Base-by-base conservation (phyloP, 1,284 basidiomycete genomes). In the Leccinum pachyderme region DNA sequence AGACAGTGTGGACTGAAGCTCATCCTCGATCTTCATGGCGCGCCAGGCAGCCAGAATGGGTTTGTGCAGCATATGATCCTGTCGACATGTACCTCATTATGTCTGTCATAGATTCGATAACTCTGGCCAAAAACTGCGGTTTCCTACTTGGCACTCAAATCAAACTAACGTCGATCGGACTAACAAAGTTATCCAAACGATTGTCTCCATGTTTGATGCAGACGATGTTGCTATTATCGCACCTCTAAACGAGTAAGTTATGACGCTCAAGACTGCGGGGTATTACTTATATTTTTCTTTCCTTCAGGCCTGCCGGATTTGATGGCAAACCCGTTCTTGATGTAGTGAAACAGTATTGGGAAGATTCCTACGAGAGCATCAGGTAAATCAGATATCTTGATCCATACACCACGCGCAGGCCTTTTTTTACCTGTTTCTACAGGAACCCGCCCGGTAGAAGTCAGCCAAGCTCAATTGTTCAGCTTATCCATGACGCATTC, bases 401-500 rank as follows among this genome's bases (percentile, higher is more conserved):
- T 53, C 49, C 53, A 22, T 31, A 27, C 15, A 35, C 6, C 27
- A 35, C 7, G 22, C 15, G 12, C 18, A 18, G 13, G n/a, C 8
- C n/a, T 11, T 46, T 49, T 53, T 18, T 18, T 53, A 59, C 55
- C 41, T 44, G 32, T 51, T 47, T 47, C 45, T 52, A 65, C 63
- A 78, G 84, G 57, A 82, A 77, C 67, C 87, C 89, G 0, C 86
- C 75, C 60, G 83, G 84, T 58, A 76, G 76, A 39, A 74, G 76
- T 3, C 75, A 79, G 59, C 69, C 83, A 65, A 84, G 86, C 61
- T 81, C 86, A 63, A 80, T 79, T 2, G 67, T 91, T 25, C 80
- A 87, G 18, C 76, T 93, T 54, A 81, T 96, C 51, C 86, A 91
- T 65, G 95, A 97, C 67, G 93, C 89, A 2, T 93, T 97, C 81